Evolutionary conservation across 2,329 filamentous ascomycete species (phyloP), one percentile per base, ranked within the genome.

Genomic region (Pseudophaeomoniella oleicola): DNA sequence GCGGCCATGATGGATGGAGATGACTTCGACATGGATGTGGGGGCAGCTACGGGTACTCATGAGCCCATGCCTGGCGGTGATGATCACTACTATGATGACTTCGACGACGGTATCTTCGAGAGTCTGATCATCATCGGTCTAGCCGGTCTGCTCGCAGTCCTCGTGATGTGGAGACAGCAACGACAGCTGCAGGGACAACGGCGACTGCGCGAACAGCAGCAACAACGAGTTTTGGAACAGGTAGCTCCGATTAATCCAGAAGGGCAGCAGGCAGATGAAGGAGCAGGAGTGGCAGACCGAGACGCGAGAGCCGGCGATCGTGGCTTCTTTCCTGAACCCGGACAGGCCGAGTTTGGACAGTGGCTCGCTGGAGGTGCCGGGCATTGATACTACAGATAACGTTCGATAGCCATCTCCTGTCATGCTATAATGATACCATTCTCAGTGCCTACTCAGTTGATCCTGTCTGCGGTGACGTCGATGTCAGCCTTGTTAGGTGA

Each of bases 101-200:
- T 77, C 13, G 81, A 88, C 35, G 84, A 86, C 33, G 82, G 84
- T 10, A 63, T 94, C 12, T 46, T 94, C 9, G 90, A 96, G 57
- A 88, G 81, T 31, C 59, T 94, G 16, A 64, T 93, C 32, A 92
- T 98, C 42, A 66, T 94, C 11, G 78, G 73, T 1, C 62, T 96
- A 11, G 78, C 82, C 1, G 75, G 77, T 11, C 75, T 76, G 1
- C 66, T 96, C 37, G 75, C 81, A 0, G 72, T 82, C 36, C 63
- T 96, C 19, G 69, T 96, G 12, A 93, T 86, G 57, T 19, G 34
- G 35, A 5, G 42, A 30, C 37, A 42, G 40, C 41, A 52, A 18
- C 50, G 50, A 39, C 47, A 54, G 32, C 46, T 39, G 10, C 39
- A 43, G 34, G 9, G 10, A 3, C 38, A 33, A 19, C 38, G 27